Base-by-base conservation (phyloP, 2,329 filamentous ascomycete genomes). In the Aspergillus sp. region DNA sequence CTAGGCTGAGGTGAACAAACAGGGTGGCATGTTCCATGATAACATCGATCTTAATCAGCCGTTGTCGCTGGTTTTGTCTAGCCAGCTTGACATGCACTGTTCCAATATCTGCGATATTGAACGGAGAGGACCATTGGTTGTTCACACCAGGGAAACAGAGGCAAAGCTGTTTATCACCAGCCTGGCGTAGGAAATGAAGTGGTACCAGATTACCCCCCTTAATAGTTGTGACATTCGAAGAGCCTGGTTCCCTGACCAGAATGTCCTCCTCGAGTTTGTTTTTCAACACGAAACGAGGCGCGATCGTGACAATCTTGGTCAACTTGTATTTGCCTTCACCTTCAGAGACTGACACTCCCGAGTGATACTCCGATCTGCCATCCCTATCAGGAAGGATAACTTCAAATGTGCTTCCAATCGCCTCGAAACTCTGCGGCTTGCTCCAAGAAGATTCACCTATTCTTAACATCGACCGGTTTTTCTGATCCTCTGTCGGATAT, bases 291-390 rank as follows among this genome's bases (percentile, higher is more conserved):
- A 96, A 99, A 23, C 95, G 86, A 24, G 96, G 95, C 0, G 95
- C 88, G 41, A 99, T 84, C 0, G 93, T 97, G 24, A 99, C 90
- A 12, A 97, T 90, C 77, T 96, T 98, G 17, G 91, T 96, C 80
- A 99, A 82, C 74, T 96, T 98, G 80, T 98, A 99, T 76, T 99
- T 99, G 68, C 95, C 95, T 68, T 96, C 90, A 11, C 95, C 95
- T 57, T 96, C 89, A 57, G 90, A 86, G 31, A 99, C 88, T 2
- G 89, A 93, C 49, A 99, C 86, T 47, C 95, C 95, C 6, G 96
- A 83, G 68, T 98, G 92, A 68, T 98, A 93, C 73, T 99, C 95
- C 2, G 88, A 88, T 61, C 84, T 80, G 44, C 85, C 87, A 43
- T 83, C 84, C 2, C 84, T 77, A 0, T 92, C 91, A 50, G 90